These are phyloP conservation scores for Calonectria hongkongensis DNA, from an alignment of 2,329 filamentous ascomycete species.

Conservation along the genomic window DNA sequence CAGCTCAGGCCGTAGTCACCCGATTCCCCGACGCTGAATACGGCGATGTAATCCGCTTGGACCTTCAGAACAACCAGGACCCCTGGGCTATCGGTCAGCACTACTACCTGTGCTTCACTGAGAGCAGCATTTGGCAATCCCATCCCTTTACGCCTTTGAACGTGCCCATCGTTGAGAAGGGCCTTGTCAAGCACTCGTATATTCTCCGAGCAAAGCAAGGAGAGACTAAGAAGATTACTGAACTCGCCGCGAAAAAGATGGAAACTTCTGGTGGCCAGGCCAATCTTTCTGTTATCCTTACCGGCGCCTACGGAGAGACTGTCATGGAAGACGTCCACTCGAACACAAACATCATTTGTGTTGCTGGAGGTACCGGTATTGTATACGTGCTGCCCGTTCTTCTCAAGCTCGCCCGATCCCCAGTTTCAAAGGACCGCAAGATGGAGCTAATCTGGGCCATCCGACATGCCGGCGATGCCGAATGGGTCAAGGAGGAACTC, in stretches of 20 bases:
- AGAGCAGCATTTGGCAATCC: conserved; percentile 81
- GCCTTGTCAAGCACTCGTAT: conserved; percentile 71
- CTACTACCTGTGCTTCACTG: conserved; percentile 81
- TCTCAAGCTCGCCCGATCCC: conserved; percentile 57
- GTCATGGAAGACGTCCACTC: conserved; percentile 65
- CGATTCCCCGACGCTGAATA: conserved; percentile 73
- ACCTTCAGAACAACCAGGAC: conserved; percentile 77
- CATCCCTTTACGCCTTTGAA: conserved; percentile 82
- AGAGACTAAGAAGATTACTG: conserved; percentile 74
- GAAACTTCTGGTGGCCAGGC: conserved; percentile 49
- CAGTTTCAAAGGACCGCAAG: conserved; percentile 68
- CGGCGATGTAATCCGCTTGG: conserved; percentile 79
- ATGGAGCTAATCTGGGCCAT: conserved; percentile 81
- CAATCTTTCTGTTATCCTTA: conserved; percentile 75
- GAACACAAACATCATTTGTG: conserved; percentile 63
- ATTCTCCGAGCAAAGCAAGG: conserved; percentile 75
- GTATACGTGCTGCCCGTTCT: conserved; percentile 63
- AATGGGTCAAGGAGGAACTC: conserved; percentile 77
- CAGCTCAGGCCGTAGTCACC: conserved; percentile 66
- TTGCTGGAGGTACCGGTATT: conserved; percentile 64
- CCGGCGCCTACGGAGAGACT: conserved; percentile 77
- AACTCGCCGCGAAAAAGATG: conserved; percentile 63
- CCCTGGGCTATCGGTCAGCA: conserved; percentile 81
- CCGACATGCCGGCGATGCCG: conserved; percentile 70
- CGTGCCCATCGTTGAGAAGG: conserved; percentile 65